These are phyloP conservation scores for Barnettozyma hawaiiensis DNA, from an alignment of 1,139 yeast genomes.

Conservation along the genomic window DNA sequence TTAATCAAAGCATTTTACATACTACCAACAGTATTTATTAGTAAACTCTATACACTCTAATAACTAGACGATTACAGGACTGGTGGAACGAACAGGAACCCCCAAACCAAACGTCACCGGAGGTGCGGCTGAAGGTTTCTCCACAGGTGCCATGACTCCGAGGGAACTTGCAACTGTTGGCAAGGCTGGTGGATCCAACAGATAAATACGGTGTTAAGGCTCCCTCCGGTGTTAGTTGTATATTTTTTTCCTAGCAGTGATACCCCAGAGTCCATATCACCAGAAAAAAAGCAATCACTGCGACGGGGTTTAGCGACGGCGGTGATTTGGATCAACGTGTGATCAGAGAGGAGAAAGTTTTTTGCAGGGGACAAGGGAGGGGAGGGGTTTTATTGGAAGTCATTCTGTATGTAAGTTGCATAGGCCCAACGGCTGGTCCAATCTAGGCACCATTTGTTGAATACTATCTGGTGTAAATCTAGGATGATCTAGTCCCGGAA, in stretches of 20 bases:
- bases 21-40: too few species aligned
- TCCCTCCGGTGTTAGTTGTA: background rate
- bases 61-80: too few species aligned
- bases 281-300: background rate
- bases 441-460: too few species aligned
- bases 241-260: background rate
- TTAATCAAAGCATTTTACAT: too few species aligned
- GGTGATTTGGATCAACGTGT: background rate
- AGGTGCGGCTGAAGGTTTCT: constrained; percentile 1
- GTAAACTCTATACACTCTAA: too few species aligned
- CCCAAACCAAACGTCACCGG: background rate
- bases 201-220: background rate
- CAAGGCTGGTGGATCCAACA: background rate
- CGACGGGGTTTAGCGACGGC: background rate
- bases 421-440: background rate
- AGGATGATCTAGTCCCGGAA: too few species aligned
- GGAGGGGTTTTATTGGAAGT: background rate
- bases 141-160: constrained; percentile 1
- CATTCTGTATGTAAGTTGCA: background rate
- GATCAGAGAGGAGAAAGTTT: background rate
- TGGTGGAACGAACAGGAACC: too few species aligned
- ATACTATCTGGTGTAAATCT: too few species aligned
- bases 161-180: background rate
- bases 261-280: background rate
- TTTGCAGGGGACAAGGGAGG: background rate